Base-by-base conservation (phyloP, 2,329 filamentous ascomycete genomes). In the Sporothrix brunneoviolacea region DNA sequence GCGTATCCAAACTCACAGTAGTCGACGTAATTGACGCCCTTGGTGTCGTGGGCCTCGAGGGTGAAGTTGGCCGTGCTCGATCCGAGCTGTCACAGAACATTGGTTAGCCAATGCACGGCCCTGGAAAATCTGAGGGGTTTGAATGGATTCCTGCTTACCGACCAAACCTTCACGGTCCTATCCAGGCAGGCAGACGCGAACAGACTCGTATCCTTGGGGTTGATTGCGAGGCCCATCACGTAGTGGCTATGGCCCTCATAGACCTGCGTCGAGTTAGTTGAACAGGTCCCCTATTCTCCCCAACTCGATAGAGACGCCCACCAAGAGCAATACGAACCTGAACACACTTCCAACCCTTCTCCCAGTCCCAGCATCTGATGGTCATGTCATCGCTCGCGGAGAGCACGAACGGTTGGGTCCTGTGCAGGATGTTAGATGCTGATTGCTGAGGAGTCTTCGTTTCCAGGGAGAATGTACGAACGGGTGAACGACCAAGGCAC, bases 311-410 rank as follows among this genome's bases (percentile, higher is more conserved):
- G n/a, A n/a, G n/a, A n/a, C n/a, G n/a, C n/a, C n/a, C n/a, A n/a
- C n/a, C n/a, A n/a, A n/a, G n/a, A n/a, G n/a, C n/a, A n/a, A n/a
- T n/a, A n/a, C n/a, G n/a, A n/a, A n/a, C n/a, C n/a, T n/a, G n/a
- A n/a, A 97, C 88, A 65, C 91, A 97, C 69, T 96, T 95, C 93
- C 93, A 98, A 60, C 83, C 83, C 69, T 93, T 94, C 62, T 98
- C 93, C 93, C 93, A 98, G 67, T 98, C 91, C 91, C 93, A 98
- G 45, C 96, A 77, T 77, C 93, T 95, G 66, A 96, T 95, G 51
- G 90, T 95, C 90, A 95, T 95, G 67, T 96, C 91, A 85, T 96
- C 91, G 57, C 88, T 93, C 57, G 93, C 93, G 49, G 93, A 98
- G 54, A 98, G 77, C 48, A 97, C 88, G 63, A 96, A 97, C 1